Conservation (phyloP, 805 yeast species). For the Candida ulmi region DNA sequence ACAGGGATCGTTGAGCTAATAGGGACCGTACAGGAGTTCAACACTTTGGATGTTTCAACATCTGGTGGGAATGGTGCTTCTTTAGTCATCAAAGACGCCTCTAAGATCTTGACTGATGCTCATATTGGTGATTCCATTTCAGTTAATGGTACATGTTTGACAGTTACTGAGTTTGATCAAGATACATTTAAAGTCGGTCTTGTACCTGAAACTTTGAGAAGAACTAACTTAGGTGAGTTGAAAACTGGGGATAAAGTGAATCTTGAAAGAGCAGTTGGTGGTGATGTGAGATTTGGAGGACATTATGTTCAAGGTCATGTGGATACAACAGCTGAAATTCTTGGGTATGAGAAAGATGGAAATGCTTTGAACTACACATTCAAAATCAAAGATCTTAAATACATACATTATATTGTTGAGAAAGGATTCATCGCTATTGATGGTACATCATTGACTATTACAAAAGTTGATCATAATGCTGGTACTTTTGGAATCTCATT, state of each 20-base stretch:
- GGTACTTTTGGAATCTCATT: slow-evolving; percentile 76
- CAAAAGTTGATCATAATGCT: slow-evolving; percentile 57
- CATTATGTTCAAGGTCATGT: slow-evolving; percentile 98
- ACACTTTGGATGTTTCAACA: slow-evolving; percentile 38
- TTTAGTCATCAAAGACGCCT: slow-evolving; percentile 56
- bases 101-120: slow-evolving; percentile 64
- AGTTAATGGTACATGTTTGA: slow-evolving; percentile 83
- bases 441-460: slow-evolving; percentile 89
- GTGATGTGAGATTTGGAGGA: slow-evolving; percentile 87
- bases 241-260: slow-evolving; percentile 60
- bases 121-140: slow-evolving; percentile 93
- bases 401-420: slow-evolving; percentile 73
- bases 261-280: slow-evolving; percentile 83
- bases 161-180: slow-evolving; percentile 75
- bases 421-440: slow-evolving; percentile 93
- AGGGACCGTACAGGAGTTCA: slow-evolving; percentile 56
- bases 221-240: slow-evolving; percentile 70
- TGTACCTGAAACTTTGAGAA: slow-evolving; percentile 84
- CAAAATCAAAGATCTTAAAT: slow-evolving; percentile 54
- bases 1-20: slow-evolving; percentile 89
- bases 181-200: slow-evolving; percentile 79
- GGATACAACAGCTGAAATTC: slow-evolving; percentile 76
- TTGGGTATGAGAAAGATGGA: slow-evolving; percentile 49
- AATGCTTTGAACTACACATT: slow-evolving; percentile 77
- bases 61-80: slow-evolving; percentile 76